phyloP scores from a whole-genome alignment of 208 protist genomes.

The Trypanosoma mega region DNA sequence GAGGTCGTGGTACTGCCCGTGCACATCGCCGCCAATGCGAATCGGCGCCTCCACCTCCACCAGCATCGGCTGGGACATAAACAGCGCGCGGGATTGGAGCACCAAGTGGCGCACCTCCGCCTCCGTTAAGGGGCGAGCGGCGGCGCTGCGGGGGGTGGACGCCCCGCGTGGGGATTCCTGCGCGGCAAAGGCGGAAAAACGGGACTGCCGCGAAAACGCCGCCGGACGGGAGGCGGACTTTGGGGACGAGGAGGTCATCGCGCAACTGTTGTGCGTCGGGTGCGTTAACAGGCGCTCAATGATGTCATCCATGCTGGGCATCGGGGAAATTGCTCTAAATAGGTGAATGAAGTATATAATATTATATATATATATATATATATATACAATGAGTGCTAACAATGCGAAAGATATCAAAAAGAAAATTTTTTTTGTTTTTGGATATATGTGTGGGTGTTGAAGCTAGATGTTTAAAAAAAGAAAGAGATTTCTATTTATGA shows the following conservation, averaged over 20 bases:
- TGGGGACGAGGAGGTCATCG: background rate
- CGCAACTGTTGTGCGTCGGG: slow-evolving; percentile 58
- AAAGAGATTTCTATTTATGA: too few relatives aligned
- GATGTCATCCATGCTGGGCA: slow-evolving; percentile 38
- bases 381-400: too few relatives aligned
- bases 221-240: slow-evolving; percentile 2
- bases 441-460: too few relatives aligned
- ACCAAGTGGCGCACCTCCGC: slow-evolving; percentile 75
- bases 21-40: slow-evolving; percentile 92
- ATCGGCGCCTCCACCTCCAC: slow-evolving; percentile 82
- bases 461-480: too few relatives aligned
- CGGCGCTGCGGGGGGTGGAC: background rate
- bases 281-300: slow-evolving; percentile 67
- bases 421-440: too few relatives aligned
- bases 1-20: slow-evolving; percentile 97
- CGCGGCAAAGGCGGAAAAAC: slow-evolving; percentile 29
- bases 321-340: background rate
- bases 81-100: slow-evolving; percentile 73
- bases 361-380: slow-evolving; percentile 3
- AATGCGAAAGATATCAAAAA: too few relatives aligned
- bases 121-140: slow-evolving; percentile 15
- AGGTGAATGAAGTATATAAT: background rate
- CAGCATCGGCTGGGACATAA: slow-evolving; percentile 90
- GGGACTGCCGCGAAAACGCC: slow-evolving; percentile 47
- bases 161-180: slow-evolving; percentile 18